phyloP scores from a whole-genome alignment of 2,329 filamentous ascomycete species.

The Fusarium beomiforme region DNA sequence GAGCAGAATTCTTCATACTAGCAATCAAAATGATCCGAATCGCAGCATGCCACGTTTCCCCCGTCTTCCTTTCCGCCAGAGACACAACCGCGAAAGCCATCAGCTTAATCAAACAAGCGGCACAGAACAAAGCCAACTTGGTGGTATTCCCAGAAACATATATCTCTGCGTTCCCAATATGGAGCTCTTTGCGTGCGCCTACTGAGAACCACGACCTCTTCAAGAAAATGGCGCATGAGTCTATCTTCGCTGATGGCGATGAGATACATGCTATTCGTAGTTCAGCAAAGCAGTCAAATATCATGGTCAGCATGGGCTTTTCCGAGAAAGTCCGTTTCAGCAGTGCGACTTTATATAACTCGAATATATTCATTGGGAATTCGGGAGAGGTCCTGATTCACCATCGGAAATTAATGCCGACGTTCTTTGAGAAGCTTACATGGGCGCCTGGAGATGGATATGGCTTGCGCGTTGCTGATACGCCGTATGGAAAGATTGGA shows the following conservation, averaged over 20 bases:
- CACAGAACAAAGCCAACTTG: slow-evolving; percentile 55
- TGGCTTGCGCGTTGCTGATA: slow-evolving; percentile 59
- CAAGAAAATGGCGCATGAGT: slow-evolving; percentile 55
- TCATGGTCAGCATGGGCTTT: slow-evolving; percentile 60
- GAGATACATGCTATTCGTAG: slow-evolving; percentile 55
- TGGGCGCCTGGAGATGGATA: slow-evolving; percentile 63
- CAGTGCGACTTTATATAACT: slow-evolving; percentile 60
- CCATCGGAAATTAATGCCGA: slow-evolving; percentile 64
- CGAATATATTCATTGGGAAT: slow-evolving; percentile 58
- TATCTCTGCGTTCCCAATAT: slow-evolving; percentile 64
- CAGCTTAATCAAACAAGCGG: slow-evolving; percentile 55
- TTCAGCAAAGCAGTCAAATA: slow-evolving; percentile 49
- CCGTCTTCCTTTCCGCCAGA: slow-evolving; percentile 58
- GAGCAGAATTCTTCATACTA: fast-evolving
- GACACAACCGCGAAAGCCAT: slow-evolving; percentile 59
- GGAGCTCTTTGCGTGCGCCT: slow-evolving; percentile 58
- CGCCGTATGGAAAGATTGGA: slow-evolving; percentile 57
- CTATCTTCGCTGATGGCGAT: slow-evolving; percentile 56
- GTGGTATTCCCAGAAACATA: slow-evolving; percentile 64
- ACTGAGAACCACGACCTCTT: slow-evolving; percentile 62
- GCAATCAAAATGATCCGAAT: slow-evolving; percentile 22
- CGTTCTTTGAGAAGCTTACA: slow-evolving; percentile 66
- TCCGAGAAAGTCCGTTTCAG: slow-evolving; percentile 58
- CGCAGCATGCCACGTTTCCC: slow-evolving; percentile 52
- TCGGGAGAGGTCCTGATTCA: slow-evolving; percentile 59